Conservation (phyloP, 2,329 filamentous ascomycete genomes). For the Aspergillus aculeatinus region DNA sequence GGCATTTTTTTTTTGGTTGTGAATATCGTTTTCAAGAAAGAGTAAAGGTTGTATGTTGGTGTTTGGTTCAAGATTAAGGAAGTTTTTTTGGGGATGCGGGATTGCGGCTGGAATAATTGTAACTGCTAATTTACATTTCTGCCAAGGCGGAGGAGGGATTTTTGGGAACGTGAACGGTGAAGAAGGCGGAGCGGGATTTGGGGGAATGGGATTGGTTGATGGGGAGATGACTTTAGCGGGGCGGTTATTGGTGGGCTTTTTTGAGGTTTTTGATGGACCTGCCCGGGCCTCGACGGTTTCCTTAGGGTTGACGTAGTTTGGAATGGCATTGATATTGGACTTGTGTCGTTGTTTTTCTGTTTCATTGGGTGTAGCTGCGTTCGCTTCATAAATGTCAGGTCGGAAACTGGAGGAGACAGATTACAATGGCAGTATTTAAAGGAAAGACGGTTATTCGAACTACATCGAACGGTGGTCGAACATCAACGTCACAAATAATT, state of each 20-base stretch:
- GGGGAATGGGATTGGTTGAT: not conserved
- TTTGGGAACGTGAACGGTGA: not conserved
- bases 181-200: not conserved
- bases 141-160: not conserved
- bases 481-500: slow-evolving; percentile 16
- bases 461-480: not conserved
- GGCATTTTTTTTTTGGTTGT: slow-evolving; percentile 31
- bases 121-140: not conserved
- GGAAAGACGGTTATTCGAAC: no score
- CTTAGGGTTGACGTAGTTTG: no score
- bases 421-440: no score
- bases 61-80: not conserved
- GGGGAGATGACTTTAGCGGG: not conserved
- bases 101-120: not conserved
- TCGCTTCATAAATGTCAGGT: no score
- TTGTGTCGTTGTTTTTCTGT: no score
- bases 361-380: no score
- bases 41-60: not conserved
- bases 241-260: slow-evolving; percentile 1
- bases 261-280: not conserved
- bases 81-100: not conserved
- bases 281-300: no score
- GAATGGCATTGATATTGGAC: no score
- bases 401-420: no score
- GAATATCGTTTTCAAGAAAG: not conserved